phyloP scores from a whole-genome alignment of 257 asterid species.

The Lavandula angustifolia region DNA sequence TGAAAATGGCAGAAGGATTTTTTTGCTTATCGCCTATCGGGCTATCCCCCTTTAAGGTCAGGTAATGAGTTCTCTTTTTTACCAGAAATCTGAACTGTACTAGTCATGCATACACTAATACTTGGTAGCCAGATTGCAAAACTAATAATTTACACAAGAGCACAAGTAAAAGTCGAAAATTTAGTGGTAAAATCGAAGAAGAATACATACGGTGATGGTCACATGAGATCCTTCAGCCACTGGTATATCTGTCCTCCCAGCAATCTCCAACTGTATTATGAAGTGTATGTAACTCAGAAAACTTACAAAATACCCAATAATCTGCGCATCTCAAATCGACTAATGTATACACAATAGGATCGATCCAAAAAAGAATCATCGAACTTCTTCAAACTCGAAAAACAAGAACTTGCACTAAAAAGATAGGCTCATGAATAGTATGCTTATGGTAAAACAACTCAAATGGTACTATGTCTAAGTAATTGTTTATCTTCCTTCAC shows the following conservation, averaged over 20 bases:
- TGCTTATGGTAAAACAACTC: background rate
- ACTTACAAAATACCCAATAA: conserved; percentile 5
- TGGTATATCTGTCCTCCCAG: conserved; percentile 90
- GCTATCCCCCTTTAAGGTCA: background rate
- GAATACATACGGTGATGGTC: conserved; percentile 73
- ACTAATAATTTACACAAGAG: background rate
- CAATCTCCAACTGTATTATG: conserved; percentile 75
- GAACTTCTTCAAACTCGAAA: background rate
- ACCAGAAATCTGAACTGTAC: background rate
- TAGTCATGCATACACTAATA: background rate
- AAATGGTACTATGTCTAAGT: background rate
- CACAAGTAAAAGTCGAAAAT: conserved; percentile 7
- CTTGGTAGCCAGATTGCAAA: conserved; percentile 1
- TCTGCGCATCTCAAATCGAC: conserved; percentile 7
- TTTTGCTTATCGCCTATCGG: background rate
- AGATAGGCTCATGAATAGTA: background rate
- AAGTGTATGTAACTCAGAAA: conserved; percentile 16
- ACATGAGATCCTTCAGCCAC: conserved; percentile 99
- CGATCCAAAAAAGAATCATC: conserved; percentile 1
- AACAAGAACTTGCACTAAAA: conserved; percentile 6
- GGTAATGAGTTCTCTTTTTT: background rate
- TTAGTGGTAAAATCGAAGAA: background rate
- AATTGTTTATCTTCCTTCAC: background rate
- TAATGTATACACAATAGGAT: background rate
- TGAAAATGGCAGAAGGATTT: background rate